Base-by-base conservation (phyloP, 495 filamentous ascomycete genomes). In the Penicillium nucicola region DNA sequence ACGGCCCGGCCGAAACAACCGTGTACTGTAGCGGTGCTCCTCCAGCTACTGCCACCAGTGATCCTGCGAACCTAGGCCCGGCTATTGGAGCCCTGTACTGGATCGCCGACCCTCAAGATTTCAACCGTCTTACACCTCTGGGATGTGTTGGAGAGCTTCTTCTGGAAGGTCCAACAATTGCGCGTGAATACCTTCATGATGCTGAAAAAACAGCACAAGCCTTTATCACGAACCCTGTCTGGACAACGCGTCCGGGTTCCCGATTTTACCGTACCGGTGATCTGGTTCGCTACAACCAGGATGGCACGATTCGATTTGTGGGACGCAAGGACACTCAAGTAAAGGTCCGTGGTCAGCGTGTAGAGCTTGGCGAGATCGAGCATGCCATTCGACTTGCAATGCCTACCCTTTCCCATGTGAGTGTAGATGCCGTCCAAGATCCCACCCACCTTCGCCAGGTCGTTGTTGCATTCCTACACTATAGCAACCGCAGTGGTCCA, bases 221-320 rank as follows among this genome's bases (percentile, higher is more conserved):
- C 6, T 41, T 41, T 14, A 13, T 41, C 19, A 4, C 38, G 20
- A 5, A 9, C 20, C 38, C 38, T 5, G 20, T 13, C 2, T 41
- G 38, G 38, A 5, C 18, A 19, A 19, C 7, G 3, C 19, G 18
- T n/a, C 15, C 4, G 6, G 19, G 20, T 19, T 23, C 11, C 11
- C 37, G 33, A 7, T 44, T 80, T 7, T 81, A 77, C 49, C 64
- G 67, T 13, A 81, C 78, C 9, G 78, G 78, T 10, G 78, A 82
- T 56, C 52, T 77, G 10, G 77, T 72, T 15, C 66, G 63, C 14
- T 64, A 68, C 44, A 20, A 68, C 9, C 46, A 45, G 10, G 64
- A 73, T 42, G 76, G 70, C 0, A 64, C 60, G 9, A 55, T 81
- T 7, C 53, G 64, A 20, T 68, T 78, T 39, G 23, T 67, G 10